Evolutionary conservation across 1,284 basidiomycete genomes (phyloP).

Genomic region (Ustilago trichophora): DNA sequence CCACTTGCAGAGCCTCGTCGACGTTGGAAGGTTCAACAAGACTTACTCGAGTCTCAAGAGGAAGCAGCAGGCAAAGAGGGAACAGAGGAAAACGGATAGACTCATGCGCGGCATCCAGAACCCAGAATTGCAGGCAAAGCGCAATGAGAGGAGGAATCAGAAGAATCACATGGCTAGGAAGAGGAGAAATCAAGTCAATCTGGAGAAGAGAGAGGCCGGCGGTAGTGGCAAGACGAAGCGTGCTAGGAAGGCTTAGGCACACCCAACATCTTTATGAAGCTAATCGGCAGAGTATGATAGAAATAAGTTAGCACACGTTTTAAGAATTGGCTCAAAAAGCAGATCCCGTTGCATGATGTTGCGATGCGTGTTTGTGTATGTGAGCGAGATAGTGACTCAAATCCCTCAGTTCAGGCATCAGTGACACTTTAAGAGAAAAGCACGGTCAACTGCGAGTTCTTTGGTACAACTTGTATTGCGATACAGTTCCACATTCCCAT

Average conservation of each 20-base stretch:
- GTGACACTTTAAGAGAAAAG: too few relatives aligned
- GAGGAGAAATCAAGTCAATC: slow-evolving; percentile 30
- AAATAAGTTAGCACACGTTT: too few relatives aligned
- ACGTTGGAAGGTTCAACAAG: slow-evolving; percentile 79
- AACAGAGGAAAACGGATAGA: slow-evolving; percentile 77
- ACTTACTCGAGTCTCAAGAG: slow-evolving; percentile 84
- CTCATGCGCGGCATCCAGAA: slow-evolving; percentile 68
- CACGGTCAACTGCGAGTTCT: too few relatives aligned
- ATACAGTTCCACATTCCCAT: too few relatives aligned
- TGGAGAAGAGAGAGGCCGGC: slow-evolving; percentile 29
- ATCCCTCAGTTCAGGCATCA: too few relatives aligned
- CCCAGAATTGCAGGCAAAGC: slow-evolving; percentile 48
- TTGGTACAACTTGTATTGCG: too few relatives aligned
- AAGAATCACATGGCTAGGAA: slow-evolving; percentile 36
- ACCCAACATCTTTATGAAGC: too few relatives aligned
- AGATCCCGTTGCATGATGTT: too few relatives aligned
- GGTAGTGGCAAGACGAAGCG: slow-evolving; percentile 42
- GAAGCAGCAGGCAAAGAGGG: slow-evolving; percentile 74
- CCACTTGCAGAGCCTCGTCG: slow-evolving; percentile 84
- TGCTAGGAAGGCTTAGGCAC: slow-evolving; percentile 11
- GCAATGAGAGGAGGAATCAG: slow-evolving; percentile 19
- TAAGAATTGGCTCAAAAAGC: too few relatives aligned
- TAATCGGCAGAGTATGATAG: too few relatives aligned
- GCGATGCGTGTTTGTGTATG: too few relatives aligned
- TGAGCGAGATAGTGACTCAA: too few relatives aligned